phyloP scores from a whole-genome alignment of 805 yeast genomes.

The Metschnikowia proteae region DNA sequence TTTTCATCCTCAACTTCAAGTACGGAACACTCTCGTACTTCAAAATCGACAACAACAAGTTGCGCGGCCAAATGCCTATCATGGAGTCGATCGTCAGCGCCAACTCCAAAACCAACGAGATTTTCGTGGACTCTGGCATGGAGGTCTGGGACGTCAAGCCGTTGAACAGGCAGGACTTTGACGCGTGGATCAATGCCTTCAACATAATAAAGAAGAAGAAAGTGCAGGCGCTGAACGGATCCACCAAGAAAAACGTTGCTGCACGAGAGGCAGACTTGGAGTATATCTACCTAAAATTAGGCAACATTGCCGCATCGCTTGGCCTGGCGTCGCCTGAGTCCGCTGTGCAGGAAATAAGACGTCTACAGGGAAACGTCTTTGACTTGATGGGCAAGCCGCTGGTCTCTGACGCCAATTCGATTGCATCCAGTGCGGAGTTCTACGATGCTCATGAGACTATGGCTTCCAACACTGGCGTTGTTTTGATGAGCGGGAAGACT shows the following conservation, averaged over 20 bases:
- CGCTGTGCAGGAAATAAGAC: constrained; percentile 1
- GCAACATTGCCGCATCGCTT: neutral
- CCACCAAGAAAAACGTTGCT: neutral
- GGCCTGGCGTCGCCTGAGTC: constrained; percentile 1
- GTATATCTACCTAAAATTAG: neutral
- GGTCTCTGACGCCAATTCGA: constrained; percentile 24
- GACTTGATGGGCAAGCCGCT: constrained; percentile 5
- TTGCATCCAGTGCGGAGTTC: constrained; percentile 32
- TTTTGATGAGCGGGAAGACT: constrained; percentile 35
- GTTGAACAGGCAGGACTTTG: constrained; percentile 58
- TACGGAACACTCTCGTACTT: constrained; percentile 83
- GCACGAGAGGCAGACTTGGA: constrained; percentile 1
- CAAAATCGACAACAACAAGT: constrained; percentile 63
- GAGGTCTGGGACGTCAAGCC: constrained; percentile 91
- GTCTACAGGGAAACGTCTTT: neutral
- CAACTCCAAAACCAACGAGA: constrained; percentile 58
- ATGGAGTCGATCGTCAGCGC: constrained; percentile 80
- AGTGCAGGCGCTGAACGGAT: constrained; percentile 7
- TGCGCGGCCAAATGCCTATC: constrained; percentile 91
- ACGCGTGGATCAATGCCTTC: constrained; percentile 79
- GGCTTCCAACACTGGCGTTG: constrained; percentile 50
- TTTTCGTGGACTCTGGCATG: constrained; percentile 89
- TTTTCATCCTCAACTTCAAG: constrained; percentile 76
- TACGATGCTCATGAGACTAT: constrained; percentile 65
- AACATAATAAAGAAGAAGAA: constrained; percentile 45